phyloP scores from a whole-genome alignment of 345 rosid genomes.

The Acer campestre region DNA sequence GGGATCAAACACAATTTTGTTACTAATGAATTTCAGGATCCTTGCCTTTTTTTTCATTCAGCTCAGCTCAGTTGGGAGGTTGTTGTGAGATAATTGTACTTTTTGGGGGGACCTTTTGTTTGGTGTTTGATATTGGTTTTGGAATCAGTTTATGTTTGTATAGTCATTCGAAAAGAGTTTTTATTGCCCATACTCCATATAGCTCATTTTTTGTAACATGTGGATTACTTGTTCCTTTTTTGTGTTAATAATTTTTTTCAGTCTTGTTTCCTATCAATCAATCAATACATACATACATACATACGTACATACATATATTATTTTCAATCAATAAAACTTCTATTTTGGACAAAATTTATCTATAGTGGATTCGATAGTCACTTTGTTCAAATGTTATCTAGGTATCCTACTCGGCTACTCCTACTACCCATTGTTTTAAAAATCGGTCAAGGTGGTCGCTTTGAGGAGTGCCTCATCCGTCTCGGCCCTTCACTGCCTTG shows the following conservation, averaged over 20 bases:
- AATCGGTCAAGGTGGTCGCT: no score
- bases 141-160: background rate
- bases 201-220: background rate
- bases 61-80: background rate
- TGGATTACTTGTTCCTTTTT: no score
- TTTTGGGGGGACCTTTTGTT: background rate
- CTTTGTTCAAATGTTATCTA: background rate
- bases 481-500: no score
- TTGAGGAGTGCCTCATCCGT: no score
- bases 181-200: background rate
- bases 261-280: no score
- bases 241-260: no score
- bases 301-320: no score
- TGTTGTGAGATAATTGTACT: background rate
- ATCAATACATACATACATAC: no score
- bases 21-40: no score
- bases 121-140: background rate
- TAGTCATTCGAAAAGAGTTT: background rate
- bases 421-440: no score
- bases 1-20: background rate
- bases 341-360: background rate
- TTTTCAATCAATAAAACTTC: background rate
- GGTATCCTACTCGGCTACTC: background rate
- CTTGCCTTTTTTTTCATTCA: background rate
- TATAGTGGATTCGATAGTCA: background rate